phyloP scores from a whole-genome alignment of 169 alveolate genomes.

The Amoebophrya sp. region DNA sequence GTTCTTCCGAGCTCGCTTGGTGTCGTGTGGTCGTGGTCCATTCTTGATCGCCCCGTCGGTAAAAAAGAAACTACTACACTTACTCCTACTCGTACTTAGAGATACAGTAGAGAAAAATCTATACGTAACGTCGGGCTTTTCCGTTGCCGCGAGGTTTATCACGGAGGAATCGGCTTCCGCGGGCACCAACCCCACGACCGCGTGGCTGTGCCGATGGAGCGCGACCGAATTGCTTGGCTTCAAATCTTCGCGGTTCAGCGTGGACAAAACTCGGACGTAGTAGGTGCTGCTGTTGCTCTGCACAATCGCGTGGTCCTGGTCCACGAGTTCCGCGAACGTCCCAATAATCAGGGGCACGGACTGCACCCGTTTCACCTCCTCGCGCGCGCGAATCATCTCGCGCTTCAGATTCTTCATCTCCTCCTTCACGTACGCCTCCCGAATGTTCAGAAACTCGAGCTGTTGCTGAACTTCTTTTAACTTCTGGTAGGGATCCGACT shows the following conservation, averaged over 20 bases:
- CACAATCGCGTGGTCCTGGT: slow-evolving; percentile 93
- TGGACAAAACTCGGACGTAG: slow-evolving; percentile 92
- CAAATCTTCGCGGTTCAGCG: slow-evolving; percentile 78
- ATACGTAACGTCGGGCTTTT: slow-evolving; percentile 47
- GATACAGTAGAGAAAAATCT: too few relatives aligned
- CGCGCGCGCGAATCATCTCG: slow-evolving; percentile 79
- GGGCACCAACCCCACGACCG: slow-evolving; percentile 42
- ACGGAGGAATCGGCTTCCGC: not conserved
- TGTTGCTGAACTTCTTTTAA: not conserved
- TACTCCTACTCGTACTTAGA: too few relatives aligned
- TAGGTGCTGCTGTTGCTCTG: slow-evolving; percentile 75
- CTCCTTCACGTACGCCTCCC: slow-evolving; percentile 82
- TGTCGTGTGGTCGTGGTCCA: too few relatives aligned
- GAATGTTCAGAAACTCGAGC: not conserved
- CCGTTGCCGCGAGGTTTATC: not conserved
- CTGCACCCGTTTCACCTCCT: slow-evolving; percentile 94
- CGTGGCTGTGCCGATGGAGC: slow-evolving; percentile 95
- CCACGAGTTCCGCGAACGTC: slow-evolving; percentile 94
- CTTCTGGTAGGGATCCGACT: not conserved
- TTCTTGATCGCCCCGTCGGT: too few relatives aligned
- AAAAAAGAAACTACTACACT: too few relatives aligned
- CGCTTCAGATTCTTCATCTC: slow-evolving; percentile 94
- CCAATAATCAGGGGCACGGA: slow-evolving; percentile 98
- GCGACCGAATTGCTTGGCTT: slow-evolving; percentile 98
- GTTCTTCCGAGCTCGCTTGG: too few relatives aligned